These are phyloP conservation scores for Aspergillus tubingensis DNA, from an alignment of 2,329 filamentous ascomycete genomes.

Conservation along the genomic window DNA sequence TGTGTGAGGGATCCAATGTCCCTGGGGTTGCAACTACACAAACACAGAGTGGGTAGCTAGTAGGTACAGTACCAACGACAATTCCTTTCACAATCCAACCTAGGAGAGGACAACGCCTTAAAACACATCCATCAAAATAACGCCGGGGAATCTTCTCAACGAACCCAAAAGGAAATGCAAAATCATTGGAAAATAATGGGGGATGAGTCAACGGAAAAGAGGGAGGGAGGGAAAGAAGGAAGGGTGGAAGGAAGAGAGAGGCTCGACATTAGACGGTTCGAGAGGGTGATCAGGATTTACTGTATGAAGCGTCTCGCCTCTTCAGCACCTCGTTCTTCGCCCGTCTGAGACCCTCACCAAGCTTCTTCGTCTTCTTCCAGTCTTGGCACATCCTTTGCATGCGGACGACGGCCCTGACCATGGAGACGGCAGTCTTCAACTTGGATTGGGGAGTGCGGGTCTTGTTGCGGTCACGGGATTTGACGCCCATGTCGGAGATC, in stretches of 20 bases:
- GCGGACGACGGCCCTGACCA: slow-evolving; percentile 47
- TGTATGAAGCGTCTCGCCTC: slow-evolving; percentile 35
- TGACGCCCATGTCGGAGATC: slow-evolving; percentile 78
- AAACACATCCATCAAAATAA: not conserved
- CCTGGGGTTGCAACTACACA: not conserved
- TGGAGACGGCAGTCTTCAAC: slow-evolving; percentile 44
- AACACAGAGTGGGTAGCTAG: not conserved
- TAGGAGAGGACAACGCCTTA: not conserved
- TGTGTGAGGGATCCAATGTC: not conserved
- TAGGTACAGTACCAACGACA: not conserved
- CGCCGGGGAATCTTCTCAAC: slow-evolving; percentile 10
- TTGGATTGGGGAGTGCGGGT: slow-evolving; percentile 42
- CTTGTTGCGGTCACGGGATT: slow-evolving; percentile 38
- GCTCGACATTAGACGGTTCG: not conserved
- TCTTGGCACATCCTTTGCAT: slow-evolving; percentile 49
- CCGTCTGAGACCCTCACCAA: slow-evolving; percentile 47
- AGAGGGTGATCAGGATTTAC: slow-evolving; percentile 1
- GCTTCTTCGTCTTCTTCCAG: slow-evolving; percentile 46
- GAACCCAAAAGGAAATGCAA: slow-evolving; percentile 1
- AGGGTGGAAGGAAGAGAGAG: not conserved
- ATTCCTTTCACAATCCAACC: not conserved
- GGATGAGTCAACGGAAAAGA: not conserved
- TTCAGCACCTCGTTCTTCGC: slow-evolving; percentile 46
- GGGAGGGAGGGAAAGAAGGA: not conserved
- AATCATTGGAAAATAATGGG: not conserved